Percentiles rank a stretch among this genome's conserved stretches.
Evolutionary conservation across 257 asterid species (phyloP).

Genomic region (Nicotiana otophora): DNA sequence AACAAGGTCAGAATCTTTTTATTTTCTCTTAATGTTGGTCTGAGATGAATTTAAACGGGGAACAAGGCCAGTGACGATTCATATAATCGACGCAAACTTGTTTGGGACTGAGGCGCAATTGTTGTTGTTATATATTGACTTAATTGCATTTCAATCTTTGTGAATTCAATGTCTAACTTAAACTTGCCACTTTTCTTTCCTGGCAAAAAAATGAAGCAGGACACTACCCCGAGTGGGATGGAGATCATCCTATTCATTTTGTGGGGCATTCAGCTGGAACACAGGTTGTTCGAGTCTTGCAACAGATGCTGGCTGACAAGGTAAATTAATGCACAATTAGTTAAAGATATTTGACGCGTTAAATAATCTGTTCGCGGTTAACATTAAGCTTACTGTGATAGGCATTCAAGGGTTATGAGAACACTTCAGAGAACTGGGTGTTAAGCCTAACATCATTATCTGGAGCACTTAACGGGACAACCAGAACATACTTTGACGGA

Average conservation of each 20-base stretch:
- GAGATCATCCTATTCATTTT: conserved; percentile 82
- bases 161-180: background rate
- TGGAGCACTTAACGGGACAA: conserved; percentile 97
- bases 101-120: too few species aligned
- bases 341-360: background rate
- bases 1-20: conserved; percentile 38
- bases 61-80: too few species aligned
- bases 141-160: background rate
- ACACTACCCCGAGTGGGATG: conserved; percentile 89
- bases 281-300: conserved; percentile 80
- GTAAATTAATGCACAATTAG: conserved; percentile 20
- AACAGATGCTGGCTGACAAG: conserved; percentile 95
- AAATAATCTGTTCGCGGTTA: background rate
- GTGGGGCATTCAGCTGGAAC: conserved; percentile 98
- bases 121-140: too few species aligned
- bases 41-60: too few species aligned
- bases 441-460: conserved; percentile 88
- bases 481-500: conserved; percentile 87
- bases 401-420: conserved; percentile 72
- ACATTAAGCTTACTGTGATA: conserved; percentile 17
- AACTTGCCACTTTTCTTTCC: background rate
- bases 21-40: too few species aligned
- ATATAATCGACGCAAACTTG: too few species aligned
- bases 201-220: conserved; percentile 30
- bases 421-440: conserved; percentile 82